Percentiles rank a stretch among this genome's conserved stretches.
phyloP scores from a whole-genome alignment of 108 stramenopile genomes.

The Bacterosira constricta region DNA sequence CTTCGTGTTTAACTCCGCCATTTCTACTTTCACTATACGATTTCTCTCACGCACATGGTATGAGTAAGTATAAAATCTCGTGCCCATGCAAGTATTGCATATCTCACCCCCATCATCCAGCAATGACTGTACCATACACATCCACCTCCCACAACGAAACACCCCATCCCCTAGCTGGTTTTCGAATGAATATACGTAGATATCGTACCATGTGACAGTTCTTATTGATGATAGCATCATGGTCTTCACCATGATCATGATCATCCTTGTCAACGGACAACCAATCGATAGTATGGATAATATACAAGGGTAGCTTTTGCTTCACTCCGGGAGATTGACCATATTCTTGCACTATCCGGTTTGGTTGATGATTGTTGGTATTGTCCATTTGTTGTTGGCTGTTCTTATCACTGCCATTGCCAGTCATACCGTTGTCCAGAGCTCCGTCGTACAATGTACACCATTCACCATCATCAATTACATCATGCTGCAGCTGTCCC shows the following conservation, averaged over 20 bases:
- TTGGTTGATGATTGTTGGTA: too few relatives aligned
- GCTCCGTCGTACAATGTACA: conserved; percentile 43
- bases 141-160: conserved; percentile 82
- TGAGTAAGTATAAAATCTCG: too few relatives aligned
- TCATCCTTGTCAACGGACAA: too few relatives aligned
- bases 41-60: too few relatives aligned
- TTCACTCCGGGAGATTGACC: conserved; percentile 75
- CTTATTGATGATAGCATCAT: too few relatives aligned
- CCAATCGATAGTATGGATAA: conserved; percentile 57
- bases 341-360: too few relatives aligned
- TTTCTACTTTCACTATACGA: too few relatives aligned
- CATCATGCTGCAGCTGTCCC: conserved; percentile 10
- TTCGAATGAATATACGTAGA: conserved; percentile 60
- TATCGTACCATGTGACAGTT: conserved; percentile 48
- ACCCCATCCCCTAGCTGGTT: conserved; percentile 68
- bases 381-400: not conserved
- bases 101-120: too few relatives aligned
- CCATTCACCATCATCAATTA: conserved; percentile 25
- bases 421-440: conserved; percentile 8
- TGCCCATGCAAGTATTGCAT: too few relatives aligned
- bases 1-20: too few relatives aligned
- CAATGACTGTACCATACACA: conserved; percentile 54
- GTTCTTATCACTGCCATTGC: conserved; percentile 1
- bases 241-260: too few relatives aligned
- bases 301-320: conserved; percentile 58